Percentiles rank a stretch among this genome's conserved stretches.
These are phyloP conservation scores for Pythium dissotocum DNA, from an alignment of 352 stramenopile genomes.

Conservation along the genomic window DNA sequence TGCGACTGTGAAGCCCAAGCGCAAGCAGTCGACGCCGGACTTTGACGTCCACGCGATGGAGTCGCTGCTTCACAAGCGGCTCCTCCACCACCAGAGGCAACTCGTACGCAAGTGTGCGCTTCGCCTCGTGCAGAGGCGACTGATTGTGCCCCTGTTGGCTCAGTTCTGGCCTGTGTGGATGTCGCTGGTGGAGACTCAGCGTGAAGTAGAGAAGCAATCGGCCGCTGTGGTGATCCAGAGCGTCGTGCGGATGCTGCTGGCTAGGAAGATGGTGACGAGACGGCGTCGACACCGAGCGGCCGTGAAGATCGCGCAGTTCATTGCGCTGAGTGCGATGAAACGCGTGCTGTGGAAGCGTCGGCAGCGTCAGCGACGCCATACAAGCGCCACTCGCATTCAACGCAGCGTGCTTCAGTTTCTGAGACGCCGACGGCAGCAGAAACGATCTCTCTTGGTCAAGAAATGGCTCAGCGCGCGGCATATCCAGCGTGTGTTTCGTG, in stretches of 20 bases:
- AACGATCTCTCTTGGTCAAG: constrained; percentile 14
- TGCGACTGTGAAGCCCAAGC: background rate
- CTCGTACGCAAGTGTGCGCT: constrained; percentile 35
- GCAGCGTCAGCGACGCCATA: constrained; percentile 12
- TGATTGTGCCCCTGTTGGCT: constrained; percentile 39
- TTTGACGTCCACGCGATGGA: constrained; percentile 70
- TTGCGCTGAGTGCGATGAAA: constrained; percentile 32
- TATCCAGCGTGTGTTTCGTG: constrained; percentile 49
- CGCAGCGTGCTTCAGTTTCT: constrained; percentile 35
- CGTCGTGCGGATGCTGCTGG: constrained; percentile 29
- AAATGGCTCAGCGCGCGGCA: constrained; percentile 42
- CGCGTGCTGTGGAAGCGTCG: constrained; percentile 18
- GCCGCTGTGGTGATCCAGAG: constrained; percentile 48
- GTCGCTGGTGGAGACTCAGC: background rate
- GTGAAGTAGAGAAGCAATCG: constrained; percentile 30
- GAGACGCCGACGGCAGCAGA: background rate
- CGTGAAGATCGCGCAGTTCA: constrained; percentile 34
- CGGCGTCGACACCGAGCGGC: constrained; percentile 35
- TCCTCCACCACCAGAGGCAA: constrained; percentile 38
- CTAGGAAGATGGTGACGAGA: constrained; percentile 3
- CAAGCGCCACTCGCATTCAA: constrained; percentile 38
- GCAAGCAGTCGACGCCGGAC: background rate
- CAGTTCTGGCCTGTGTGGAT: constrained; percentile 41
- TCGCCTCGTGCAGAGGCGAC: constrained; percentile 37
- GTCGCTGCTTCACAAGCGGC: constrained; percentile 35